Evolutionary conservation across 2,329 filamentous ascomycete species (phyloP), one percentile per base, ranked within the genome.

Genomic region (Leptographium wingfieldii): DNA sequence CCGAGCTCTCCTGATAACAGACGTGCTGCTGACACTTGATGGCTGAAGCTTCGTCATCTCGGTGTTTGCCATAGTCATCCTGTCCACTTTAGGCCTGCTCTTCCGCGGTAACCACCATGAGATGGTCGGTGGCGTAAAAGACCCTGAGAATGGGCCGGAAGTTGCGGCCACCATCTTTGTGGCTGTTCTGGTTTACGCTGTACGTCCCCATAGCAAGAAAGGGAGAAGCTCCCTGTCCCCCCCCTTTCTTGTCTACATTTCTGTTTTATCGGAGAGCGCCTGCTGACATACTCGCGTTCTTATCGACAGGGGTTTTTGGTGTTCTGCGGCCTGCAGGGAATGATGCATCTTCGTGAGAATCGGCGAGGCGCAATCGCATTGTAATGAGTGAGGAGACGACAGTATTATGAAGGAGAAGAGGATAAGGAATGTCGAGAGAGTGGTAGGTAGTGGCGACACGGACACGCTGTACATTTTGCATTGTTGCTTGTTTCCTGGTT

Each of bases 271-370:
- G 31, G 11, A 40, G 6, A 12, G 25, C 3, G 22, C 22, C 25
- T 11, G 46, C n/a, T 48, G n/a, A 51, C 22, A 27, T 51, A 5
- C 1, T 16, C 22, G 25, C 46, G 40, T 43, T 64, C 29, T 43
- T 16, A n/a, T 38, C 53, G 31, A 48, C 53, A 95, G 92, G 85
- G 80, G 22, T 97, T 97, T 79, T 82, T 96, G 60, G 80, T 95
- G 57, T 96, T 95, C 76, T 97, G 92, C 74, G 88, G 87, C 61
- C 83, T 92, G 66, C 92, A 97, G 73, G 92, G 91, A 64, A 83
- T 88, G 69, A 80, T 96, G 63, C 91, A 97, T 73, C 75, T 90
- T 68, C 86, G 90, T 73, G 87, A 92, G 73, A 90, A 84, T 74
- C 81, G 88, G 73, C 81, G 88, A 70, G 92, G 92, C 65, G 87